Base-by-base conservation (phyloP, 164 flowering plant genomes). In the Kingdonia uniflora region DNA sequence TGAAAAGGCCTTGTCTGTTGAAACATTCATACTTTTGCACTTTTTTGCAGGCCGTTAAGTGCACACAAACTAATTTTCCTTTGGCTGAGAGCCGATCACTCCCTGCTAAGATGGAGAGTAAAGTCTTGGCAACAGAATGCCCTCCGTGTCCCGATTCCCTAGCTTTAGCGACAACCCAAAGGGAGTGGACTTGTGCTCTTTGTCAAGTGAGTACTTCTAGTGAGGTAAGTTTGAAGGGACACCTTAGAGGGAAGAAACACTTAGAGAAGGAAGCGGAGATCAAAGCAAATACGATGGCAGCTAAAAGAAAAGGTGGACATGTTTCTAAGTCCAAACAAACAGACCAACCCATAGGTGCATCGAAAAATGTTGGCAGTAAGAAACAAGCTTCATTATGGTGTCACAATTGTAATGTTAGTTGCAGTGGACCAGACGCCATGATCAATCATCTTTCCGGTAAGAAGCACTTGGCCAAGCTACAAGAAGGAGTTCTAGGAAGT, bases 151-250 rank as follows among this genome's bases (percentile, higher is more conserved):
- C 12, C 11, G 20, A 12, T 8, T 19, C 48, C 13, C 20, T 19
- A 2, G 48, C 11, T 44, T 12, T 2, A 44, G 12, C 2, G 48
- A 1, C 10, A 44, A 12, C 21, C 20, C 48, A 52, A 54, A 73
- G 70, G 26, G 82, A 74, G 40, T 79, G 78, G 80, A 69, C 68
- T 54, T 80, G 85, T 52, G 74, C 78, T 41, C 51, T 80, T 2
- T 80, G 85, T 61, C 71, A 68, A 21, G 65, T 80, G 22, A 73
- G 61, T 61, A 62, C 75, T 16, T 58, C 74, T 16, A 54, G 68
- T 51, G 67, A 75, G 64, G 46, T 25, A 19, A 62, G 37, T 22
- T 51, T 76, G 51, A 50, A 66, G 21, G 64, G 63, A 0, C 84
- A 79, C 53, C 58, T 76, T 1, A 53, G 54, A 24, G 79, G 78